Conservation (phyloP, 306 rosid genomes). For the Rosa persica region DNA sequence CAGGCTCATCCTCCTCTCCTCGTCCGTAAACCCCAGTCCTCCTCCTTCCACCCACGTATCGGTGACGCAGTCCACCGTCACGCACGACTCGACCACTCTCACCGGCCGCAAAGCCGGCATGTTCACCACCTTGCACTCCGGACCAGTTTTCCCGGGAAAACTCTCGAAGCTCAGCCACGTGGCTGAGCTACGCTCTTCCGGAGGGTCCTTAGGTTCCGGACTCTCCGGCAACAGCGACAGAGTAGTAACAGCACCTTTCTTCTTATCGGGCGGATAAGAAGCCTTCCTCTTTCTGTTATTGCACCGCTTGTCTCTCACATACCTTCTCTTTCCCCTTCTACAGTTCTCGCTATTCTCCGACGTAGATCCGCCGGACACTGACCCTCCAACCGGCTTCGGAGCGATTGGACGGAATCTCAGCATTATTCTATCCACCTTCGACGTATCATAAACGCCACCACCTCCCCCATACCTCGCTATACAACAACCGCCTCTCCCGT, state of each 20-base stretch:
- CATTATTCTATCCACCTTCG: constrained; percentile 65
- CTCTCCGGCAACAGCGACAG: constrained; percentile 71
- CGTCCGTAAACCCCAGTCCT: constrained; percentile 64
- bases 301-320: constrained; percentile 41
- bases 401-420: constrained; percentile 81
- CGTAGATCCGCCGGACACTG: constrained; percentile 37
- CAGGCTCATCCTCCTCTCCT: constrained; percentile 52
- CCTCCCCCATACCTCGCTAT: constrained; percentile 50
- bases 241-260: constrained; percentile 32
- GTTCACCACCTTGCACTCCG: background rate
- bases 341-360: constrained; percentile 35
- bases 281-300: constrained; percentile 42
- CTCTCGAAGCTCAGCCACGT: constrained; percentile 52
- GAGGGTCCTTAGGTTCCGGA: constrained; percentile 56
- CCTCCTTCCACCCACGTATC: constrained; percentile 58
- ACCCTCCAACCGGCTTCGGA: constrained; percentile 60
- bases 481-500: constrained; percentile 76
- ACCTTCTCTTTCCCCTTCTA: constrained; percentile 43
- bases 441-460: constrained; percentile 43
- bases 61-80: constrained; percentile 72
- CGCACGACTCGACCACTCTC: constrained; percentile 41
- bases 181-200: constrained; percentile 15
- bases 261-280: constrained; percentile 16
- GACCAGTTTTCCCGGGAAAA: background rate
- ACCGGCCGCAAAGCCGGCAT: background rate